phyloP scores from a whole-genome alignment of 352 stramenopile genomes.

The Phytophthora palmivora region DNA sequence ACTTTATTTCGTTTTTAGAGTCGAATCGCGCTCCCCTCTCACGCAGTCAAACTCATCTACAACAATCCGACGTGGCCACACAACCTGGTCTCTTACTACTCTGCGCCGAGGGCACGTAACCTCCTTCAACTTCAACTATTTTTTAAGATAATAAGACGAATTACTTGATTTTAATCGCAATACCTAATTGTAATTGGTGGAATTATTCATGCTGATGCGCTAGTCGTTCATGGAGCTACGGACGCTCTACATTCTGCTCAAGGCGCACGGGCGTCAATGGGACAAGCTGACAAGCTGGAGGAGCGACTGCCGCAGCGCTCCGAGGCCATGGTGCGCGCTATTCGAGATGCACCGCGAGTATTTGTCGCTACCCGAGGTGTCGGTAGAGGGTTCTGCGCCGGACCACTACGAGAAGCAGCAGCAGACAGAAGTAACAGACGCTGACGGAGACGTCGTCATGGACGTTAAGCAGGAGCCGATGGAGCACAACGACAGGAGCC shows the following conservation, averaged over 20 bases:
- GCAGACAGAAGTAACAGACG: background rate
- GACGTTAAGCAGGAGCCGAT: constrained; percentile 17
- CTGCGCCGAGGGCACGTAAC: constrained; percentile 69
- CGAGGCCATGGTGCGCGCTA: constrained; percentile 65
- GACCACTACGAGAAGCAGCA: constrained; percentile 65
- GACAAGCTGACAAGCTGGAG: constrained; percentile 56
- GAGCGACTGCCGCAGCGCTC: constrained; percentile 59
- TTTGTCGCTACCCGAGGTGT: constrained; percentile 68
- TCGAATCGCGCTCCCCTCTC: constrained; percentile 59
- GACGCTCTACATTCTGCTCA: constrained; percentile 72
- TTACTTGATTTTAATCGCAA: too few relatives aligned
- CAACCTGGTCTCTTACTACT: constrained; percentile 52
- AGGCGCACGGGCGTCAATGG: constrained; percentile 58
- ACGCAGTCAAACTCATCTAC: constrained; percentile 64
- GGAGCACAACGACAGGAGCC: constrained; percentile 11
- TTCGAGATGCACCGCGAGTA: constrained; percentile 78
- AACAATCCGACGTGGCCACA: constrained; percentile 44
- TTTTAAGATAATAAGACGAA: too few relatives aligned
- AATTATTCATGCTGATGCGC: too few relatives aligned
- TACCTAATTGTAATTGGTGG: too few relatives aligned
- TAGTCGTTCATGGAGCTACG: constrained; percentile 72
- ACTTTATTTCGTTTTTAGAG: constrained; percentile 30
- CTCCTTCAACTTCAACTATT: background rate
- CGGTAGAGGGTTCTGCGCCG: constrained; percentile 73
- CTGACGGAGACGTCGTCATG: constrained; percentile 15